Evolutionary conservation across 2,329 filamentous ascomycete genomes (phyloP).

Genomic region (Pseudocercospora fuligena): DNA sequence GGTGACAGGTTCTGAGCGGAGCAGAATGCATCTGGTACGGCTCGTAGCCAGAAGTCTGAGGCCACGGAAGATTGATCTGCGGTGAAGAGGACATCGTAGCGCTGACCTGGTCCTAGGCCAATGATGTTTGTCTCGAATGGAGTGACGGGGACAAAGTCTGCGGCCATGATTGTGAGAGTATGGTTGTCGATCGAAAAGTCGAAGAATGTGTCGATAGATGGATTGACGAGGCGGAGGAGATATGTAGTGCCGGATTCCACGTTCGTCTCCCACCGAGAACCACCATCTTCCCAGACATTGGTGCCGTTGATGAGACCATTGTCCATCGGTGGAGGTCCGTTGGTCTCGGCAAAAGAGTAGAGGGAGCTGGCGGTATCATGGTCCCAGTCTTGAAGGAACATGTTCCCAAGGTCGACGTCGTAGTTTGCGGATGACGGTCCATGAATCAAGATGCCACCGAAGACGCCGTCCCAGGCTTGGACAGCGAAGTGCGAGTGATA

Average conservation of each 20-base stretch:
- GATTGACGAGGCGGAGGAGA: conserved; percentile 52
- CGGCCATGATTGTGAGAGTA: conserved; percentile 40
- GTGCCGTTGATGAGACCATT: conserved; percentile 48
- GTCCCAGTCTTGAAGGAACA: conserved; percentile 66
- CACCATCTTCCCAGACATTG: conserved; percentile 24
- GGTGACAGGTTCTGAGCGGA: conserved; percentile 37
- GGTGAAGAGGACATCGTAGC: conserved; percentile 47
- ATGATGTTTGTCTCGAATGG: conserved; percentile 36
- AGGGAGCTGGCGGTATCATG: conserved; percentile 28
- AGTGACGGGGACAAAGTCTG: conserved; percentile 44
- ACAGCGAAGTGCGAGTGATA: conserved; percentile 64
- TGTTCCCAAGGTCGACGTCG: conserved; percentile 64
- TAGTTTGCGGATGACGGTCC: conserved; percentile 63
- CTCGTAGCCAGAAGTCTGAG: no score
- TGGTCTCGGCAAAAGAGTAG: conserved; percentile 36
- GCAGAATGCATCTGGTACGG: conserved; percentile 38
- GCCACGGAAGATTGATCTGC: conserved; percentile 38
- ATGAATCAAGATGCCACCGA: conserved; percentile 64
- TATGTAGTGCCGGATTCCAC: conserved; percentile 41
- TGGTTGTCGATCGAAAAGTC: conserved; percentile 44
- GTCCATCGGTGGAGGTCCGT: conserved; percentile 45
- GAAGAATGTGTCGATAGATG: conserved; percentile 50
- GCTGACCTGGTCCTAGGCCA: conserved; percentile 45
- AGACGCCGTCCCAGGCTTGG: conserved; percentile 62
- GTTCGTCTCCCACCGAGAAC: conserved; percentile 27